A percentile compares a stretch with the other conserved stretches of the same genome.
phyloP scores from a whole-genome alignment of 2,329 filamentous ascomycete genomes.

The Pestalotiopsis sp. region DNA sequence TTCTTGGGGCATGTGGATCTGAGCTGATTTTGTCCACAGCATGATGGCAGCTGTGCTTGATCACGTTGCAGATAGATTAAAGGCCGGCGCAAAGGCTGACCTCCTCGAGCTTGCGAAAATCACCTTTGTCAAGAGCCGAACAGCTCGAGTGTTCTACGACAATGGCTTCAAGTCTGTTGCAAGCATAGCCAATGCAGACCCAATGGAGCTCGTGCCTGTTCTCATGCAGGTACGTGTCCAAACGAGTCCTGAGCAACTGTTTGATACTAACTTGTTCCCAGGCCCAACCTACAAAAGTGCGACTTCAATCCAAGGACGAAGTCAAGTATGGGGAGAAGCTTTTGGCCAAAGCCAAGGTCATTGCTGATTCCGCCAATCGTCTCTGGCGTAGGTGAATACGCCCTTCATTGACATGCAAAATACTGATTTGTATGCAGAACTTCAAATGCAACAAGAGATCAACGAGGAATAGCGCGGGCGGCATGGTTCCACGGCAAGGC shows the following conservation, averaged over 20 bases:
- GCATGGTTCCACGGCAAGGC: not conserved
- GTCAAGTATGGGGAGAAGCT: conserved; percentile 65
- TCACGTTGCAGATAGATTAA: conserved; percentile 73
- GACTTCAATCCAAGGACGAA: conserved; percentile 55
- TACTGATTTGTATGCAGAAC: conserved; percentile 34
- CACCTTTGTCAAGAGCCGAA: conserved; percentile 75
- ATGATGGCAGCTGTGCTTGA: conserved; percentile 71
- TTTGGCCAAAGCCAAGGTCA: conserved; percentile 64
- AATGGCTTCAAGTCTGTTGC: conserved; percentile 72
- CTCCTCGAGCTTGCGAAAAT: conserved; percentile 70
- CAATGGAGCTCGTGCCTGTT: conserved; percentile 68
- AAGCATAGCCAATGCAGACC: conserved; percentile 67
- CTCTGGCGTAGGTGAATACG: conserved; percentile 60
- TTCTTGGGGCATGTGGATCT: not conserved
- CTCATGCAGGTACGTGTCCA: conserved; percentile 61
- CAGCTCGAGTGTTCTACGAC: conserved; percentile 72
- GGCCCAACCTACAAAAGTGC: conserved; percentile 67
- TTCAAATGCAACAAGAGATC: conserved; percentile 52
- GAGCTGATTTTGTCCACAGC: conserved; percentile 33
- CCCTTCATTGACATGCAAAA: conserved; percentile 6
- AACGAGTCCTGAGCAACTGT: not conserved
- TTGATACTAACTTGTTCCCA: conserved; percentile 25
- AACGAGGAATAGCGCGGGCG: conserved; percentile 37
- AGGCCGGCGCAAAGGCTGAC: conserved; percentile 70
- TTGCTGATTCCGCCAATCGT: conserved; percentile 67